Percentiles rank a stretch among this genome's conserved stretches.
Conservation (phyloP, 371 early-diverging fungal genomes). For the Haplosporangium sp. region DNA sequence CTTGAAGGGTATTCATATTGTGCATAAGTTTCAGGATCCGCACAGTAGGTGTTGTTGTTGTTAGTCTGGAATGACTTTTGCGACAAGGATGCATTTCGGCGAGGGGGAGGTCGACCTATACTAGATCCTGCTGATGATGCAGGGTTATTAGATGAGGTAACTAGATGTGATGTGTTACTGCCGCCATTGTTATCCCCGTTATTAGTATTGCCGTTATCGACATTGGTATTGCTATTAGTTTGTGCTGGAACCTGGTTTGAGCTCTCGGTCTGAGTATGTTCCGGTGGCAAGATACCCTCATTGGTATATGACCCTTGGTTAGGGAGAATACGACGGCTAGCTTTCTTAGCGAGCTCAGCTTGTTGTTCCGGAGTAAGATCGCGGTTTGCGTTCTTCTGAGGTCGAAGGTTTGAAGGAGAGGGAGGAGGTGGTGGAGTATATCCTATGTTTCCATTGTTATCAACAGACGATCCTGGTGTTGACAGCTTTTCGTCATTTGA, state of each 20-base stretch:
- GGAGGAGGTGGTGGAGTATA: constrained; percentile 50
- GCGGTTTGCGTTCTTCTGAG: constrained; percentile 30
- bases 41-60: constrained; percentile 6
- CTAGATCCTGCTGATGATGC: neutral
- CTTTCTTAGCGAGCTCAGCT: constrained; percentile 49
- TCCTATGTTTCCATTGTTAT: constrained; percentile 32
- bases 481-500: constrained; percentile 26
- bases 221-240: neutral
- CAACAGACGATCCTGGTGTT: neutral
- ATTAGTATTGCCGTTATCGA: neutral
- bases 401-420: constrained; percentile 13
- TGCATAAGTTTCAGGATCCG: constrained; percentile 22
- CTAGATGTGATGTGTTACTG: neutral
- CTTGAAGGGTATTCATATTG: constrained; percentile 18
- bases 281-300: constrained; percentile 41
- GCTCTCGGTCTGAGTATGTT: constrained; percentile 11
- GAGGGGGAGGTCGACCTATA: constrained; percentile 6
- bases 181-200: constrained; percentile 4
- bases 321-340: constrained; percentile 51
- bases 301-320: constrained; percentile 51
- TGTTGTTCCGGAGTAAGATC: constrained; percentile 49
- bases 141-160: constrained; percentile 4
- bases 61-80: constrained; percentile 26
- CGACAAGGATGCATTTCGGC: constrained; percentile 39
- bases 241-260: constrained; percentile 4